Evolutionary conservation across 108 stramenopile species (phyloP).

Genomic region (Skeletonema costatum): DNA sequence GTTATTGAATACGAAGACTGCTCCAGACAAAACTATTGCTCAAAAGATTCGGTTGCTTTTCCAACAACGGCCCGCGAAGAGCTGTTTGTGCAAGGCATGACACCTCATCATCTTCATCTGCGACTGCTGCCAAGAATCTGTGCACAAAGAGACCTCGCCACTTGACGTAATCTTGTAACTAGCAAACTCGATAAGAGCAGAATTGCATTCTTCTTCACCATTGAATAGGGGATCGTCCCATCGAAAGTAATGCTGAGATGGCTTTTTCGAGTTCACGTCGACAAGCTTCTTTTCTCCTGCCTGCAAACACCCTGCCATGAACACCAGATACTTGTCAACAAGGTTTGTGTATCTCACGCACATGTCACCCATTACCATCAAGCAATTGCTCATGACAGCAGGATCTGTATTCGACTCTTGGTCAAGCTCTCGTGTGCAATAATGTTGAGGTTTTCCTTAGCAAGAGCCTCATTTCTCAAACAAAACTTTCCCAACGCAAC

Average conservation of each 20-base stretch:
- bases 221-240: slow-evolving; percentile 6
- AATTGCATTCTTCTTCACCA: slow-evolving; percentile 90
- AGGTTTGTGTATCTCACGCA: slow-evolving; percentile 91
- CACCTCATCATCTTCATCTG: slow-evolving; percentile 88
- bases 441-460: slow-evolving; percentile 78
- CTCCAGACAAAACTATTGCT: slow-evolving; percentile 88
- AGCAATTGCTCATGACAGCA: slow-evolving; percentile 85
- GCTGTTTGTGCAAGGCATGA: slow-evolving; percentile 73
- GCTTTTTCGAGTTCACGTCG: slow-evolving; percentile 15
- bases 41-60: slow-evolving; percentile 83
- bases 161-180: slow-evolving; percentile 96
- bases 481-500: slow-evolving; percentile 90
- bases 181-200: slow-evolving; percentile 84
- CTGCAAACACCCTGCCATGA: slow-evolving; percentile 92
- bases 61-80: slow-evolving; percentile 72
- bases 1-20: slow-evolving; percentile 90
- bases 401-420: slow-evolving; percentile 54
- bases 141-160: slow-evolving; percentile 92
- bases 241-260: slow-evolving; percentile 27
- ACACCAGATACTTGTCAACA: slow-evolving; percentile 89
- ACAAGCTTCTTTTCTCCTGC: slow-evolving; percentile 48
- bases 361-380: slow-evolving; percentile 92
- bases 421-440: slow-evolving; percentile 87
- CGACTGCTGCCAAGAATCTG: slow-evolving; percentile 88
- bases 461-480: slow-evolving; percentile 83